A percentile compares a stretch with the other conserved stretches of the same genome.
Conservation (phyloP, 2,329 filamentous ascomycete genomes). For the Fusarium humuli region DNA sequence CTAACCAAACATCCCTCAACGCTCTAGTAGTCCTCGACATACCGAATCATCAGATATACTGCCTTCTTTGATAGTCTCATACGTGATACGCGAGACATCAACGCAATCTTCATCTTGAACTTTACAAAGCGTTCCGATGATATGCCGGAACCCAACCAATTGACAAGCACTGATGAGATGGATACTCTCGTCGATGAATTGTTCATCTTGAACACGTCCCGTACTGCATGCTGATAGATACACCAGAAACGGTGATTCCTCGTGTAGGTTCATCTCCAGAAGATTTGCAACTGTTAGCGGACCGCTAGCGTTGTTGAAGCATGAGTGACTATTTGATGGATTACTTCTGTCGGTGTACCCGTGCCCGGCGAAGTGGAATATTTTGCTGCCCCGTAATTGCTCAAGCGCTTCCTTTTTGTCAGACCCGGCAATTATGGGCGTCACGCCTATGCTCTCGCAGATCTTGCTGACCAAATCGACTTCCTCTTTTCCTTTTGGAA, state of each 20-base stretch:
- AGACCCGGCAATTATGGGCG: background rate
- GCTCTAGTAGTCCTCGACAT: background rate
- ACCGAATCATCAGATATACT: background rate
- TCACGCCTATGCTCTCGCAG: background rate
- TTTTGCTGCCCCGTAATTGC: background rate
- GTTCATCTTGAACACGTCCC: background rate
- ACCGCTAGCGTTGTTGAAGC: background rate
- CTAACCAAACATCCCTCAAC: background rate
- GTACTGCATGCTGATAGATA: background rate
- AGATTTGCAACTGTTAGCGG: background rate
- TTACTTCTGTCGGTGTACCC: background rate
- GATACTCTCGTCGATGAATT: background rate
- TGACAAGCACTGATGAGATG: background rate
- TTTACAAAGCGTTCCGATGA: background rate
- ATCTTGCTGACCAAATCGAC: background rate
- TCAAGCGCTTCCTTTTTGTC: background rate
- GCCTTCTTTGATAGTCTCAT: background rate
- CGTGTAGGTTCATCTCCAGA: background rate
- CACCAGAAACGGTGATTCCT: background rate
- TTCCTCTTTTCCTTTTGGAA: background rate
- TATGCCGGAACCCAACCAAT: background rate
- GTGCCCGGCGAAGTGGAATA: background rate
- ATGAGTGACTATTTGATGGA: background rate
- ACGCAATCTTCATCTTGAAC: background rate
- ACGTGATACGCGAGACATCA: background rate